A percentile compares a stretch with the other conserved stretches of the same genome.
Evolutionary conservation across 1,284 basidiomycete genomes (phyloP).

Genomic region (Fomes fomentarius): DNA sequence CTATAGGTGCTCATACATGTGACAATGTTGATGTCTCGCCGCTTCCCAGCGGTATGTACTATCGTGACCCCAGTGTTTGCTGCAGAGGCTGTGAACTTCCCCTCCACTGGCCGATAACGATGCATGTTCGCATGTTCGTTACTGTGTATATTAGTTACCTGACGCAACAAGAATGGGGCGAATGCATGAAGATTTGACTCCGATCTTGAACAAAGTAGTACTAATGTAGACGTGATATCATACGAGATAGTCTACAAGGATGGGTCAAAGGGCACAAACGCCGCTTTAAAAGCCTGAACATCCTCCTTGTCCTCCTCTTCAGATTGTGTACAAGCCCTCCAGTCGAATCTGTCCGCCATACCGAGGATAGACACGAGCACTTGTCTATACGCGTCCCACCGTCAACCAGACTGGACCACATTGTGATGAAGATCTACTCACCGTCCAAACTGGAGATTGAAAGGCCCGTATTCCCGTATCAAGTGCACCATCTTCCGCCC

Average conservation of each 20-base stretch:
- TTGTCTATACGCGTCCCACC: constrained; percentile 53
- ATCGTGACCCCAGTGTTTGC: no score
- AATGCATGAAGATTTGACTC: no score
- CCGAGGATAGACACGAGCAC: constrained; percentile 77
- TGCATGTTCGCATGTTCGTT: no score
- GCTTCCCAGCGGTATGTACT: no score
- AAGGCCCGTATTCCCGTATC: constrained; percentile 76
- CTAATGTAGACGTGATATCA: background rate
- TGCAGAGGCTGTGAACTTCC: no score
- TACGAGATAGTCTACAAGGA: constrained; percentile 23
- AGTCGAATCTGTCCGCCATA: constrained; percentile 81
- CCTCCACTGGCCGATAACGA: no score
- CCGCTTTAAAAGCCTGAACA: constrained; percentile 79
- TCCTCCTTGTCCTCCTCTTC: constrained; percentile 86
- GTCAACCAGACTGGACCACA: constrained; percentile 9
- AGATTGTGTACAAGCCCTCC: constrained; percentile 83
- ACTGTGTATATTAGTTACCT: no score
- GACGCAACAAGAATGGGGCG: no score
- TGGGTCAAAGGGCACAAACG: constrained; percentile 78
- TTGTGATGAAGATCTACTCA: constrained; percentile 41
- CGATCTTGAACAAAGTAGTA: no score
- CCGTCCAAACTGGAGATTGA: constrained; percentile 93
- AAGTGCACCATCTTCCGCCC: constrained; percentile 87
- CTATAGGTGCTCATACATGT: no score
- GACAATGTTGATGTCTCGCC: no score